Conservation (phyloP, 2,329 filamentous ascomycete species). For the Trichoderma sp. region DNA sequence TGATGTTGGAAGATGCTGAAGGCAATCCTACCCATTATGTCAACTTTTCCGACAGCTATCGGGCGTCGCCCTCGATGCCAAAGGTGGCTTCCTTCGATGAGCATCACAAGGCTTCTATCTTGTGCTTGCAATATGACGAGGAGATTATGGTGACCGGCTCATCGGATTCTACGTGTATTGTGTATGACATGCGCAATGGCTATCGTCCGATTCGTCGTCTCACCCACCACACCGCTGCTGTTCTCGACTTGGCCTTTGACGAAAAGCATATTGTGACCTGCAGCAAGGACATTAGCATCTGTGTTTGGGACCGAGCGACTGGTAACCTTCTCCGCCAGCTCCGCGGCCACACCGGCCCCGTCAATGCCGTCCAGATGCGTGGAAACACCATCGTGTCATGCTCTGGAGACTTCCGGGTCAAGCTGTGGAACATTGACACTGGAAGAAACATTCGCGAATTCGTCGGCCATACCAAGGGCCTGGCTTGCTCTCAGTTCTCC, state of each 20-base stretch:
- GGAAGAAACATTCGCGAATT: constrained; percentile 90
- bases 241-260: constrained; percentile 92
- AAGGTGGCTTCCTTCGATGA: constrained; percentile 55
- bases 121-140: constrained; percentile 93
- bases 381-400: constrained; percentile 92
- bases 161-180: constrained; percentile 85
- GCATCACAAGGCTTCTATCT: constrained; percentile 87
- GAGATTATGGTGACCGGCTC: constrained; percentile 92
- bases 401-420: constrained; percentile 88
- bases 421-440: constrained; percentile 91
- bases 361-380: constrained; percentile 94
- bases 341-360: constrained; percentile 82
- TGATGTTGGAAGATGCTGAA: constrained; percentile 52
- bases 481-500: constrained; percentile 94
- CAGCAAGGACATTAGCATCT: constrained; percentile 92
- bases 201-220: constrained; percentile 81
- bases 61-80: constrained; percentile 49
- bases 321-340: constrained; percentile 75
- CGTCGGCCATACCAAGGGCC: constrained; percentile 81
- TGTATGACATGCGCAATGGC: constrained; percentile 78
- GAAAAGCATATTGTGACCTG: constrained; percentile 91
- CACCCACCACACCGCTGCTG: constrained; percentile 76
- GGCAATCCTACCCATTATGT: constrained; percentile 56
- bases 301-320: constrained; percentile 86
- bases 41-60: constrained; percentile 50